Evolutionary conservation across 2,329 filamentous ascomycete genomes (phyloP).

Genomic region (Aspergillus glaucus): DNA sequence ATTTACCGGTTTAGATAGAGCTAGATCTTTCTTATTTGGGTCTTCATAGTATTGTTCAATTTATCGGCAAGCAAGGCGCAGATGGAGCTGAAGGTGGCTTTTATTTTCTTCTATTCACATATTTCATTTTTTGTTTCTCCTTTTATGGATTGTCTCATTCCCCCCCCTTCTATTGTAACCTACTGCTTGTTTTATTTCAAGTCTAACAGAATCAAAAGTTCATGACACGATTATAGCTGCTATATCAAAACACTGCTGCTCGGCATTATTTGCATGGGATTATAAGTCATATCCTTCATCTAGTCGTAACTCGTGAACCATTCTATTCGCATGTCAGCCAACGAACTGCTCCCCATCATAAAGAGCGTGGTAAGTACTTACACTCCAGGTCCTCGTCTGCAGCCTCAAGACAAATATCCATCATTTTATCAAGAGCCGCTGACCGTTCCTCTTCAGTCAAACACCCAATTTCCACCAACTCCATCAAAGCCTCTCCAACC

Average conservation of each 20-base stretch:
- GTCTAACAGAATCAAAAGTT: too few relatives aligned
- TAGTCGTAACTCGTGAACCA: too few relatives aligned
- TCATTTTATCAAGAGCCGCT: conserved; percentile 4
- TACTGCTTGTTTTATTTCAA: too few relatives aligned
- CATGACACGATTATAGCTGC: too few relatives aligned
- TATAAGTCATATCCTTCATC: too few relatives aligned
- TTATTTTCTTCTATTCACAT: neutral
- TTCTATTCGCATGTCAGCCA: too few relatives aligned
- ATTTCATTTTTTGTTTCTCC: neutral
- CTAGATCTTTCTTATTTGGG: conserved; percentile 10
- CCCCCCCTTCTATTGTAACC: neutral
- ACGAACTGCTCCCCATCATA: too few relatives aligned
- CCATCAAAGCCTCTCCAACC: conserved; percentile 4
- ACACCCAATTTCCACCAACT: conserved; percentile 2
- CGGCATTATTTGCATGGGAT: too few relatives aligned
- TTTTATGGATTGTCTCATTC: neutral
- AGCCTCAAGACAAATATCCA: neutral
- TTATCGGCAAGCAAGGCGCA: conserved; percentile 25
- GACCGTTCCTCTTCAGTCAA: conserved; percentile 1
- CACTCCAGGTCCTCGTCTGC: conserved; percentile 2
- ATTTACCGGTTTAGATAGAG: conserved; percentile 9
- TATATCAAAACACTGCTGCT: too few relatives aligned
- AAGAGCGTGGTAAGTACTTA: too few relatives aligned
- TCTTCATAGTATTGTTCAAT: conserved; percentile 6
- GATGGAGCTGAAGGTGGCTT: conserved; percentile 16